Conservation (phyloP, 1,139 yeast species). For the Fermentozyma sake region DNA sequence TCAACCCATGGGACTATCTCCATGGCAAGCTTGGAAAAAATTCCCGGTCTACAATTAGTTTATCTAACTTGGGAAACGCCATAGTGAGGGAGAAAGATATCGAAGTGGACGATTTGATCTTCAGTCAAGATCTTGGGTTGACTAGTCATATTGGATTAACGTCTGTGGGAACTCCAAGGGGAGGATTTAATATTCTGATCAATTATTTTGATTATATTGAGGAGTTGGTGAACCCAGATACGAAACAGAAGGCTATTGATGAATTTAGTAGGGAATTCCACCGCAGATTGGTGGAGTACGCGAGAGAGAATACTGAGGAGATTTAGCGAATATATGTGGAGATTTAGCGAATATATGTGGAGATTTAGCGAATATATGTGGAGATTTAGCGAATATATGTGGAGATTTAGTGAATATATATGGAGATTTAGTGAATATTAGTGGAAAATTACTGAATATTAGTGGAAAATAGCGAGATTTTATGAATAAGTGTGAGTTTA, state of each 20-base stretch:
- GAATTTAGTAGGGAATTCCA: conserved; percentile 1
- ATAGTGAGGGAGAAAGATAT: conserved; percentile 10
- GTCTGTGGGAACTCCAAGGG: conserved; percentile 14
- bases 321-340: no score
- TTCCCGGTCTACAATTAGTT: conserved; percentile 15
- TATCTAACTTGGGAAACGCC: conserved; percentile 25
- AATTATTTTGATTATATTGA: conserved; percentile 14
- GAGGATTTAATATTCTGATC: conserved; percentile 21
- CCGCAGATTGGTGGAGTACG: conserved; percentile 1
- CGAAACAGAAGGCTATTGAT: conserved; percentile 2
- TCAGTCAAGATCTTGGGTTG: conserved; percentile 23
- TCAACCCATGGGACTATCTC: conserved; percentile 1
- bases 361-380: no score
- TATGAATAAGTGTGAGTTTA: no score
- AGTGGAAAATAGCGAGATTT: no score
- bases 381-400: no score
- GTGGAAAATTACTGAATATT: no score
- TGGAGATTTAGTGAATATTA: no score
- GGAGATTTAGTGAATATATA: no score
- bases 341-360: no score
- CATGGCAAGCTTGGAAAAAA: not conserved
- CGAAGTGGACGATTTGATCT: conserved; percentile 18
- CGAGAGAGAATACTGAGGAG: no score
- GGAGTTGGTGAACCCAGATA: conserved; percentile 2
- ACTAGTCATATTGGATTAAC: conserved; percentile 17